Base-by-base conservation (phyloP, 257 asterid species). In the Asclepias syriaca region DNA sequence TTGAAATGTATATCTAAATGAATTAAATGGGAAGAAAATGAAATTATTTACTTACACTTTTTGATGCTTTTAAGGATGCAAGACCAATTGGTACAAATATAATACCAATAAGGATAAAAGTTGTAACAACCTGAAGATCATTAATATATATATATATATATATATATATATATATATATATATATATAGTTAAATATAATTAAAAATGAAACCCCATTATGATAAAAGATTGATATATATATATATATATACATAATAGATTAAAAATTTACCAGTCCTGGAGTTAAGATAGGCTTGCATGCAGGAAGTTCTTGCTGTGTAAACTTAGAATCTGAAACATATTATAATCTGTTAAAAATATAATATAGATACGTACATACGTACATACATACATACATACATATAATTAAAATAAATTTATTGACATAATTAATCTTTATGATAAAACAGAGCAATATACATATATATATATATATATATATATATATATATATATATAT, bases 231-330 rank as follows among this genome's bases (percentile, higher is more conserved):
- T n/a, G n/a, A n/a, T 24, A 29, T 34, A 34, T 34, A 34, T 34
- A 34, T 34, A 34, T 34, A 34, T 34, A 34, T 34, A 34, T 34
- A 34, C 2, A 34, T 34, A 34, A 34, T 34, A 34, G 0, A 34
- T 34, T 34, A 34, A 3, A 34, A 66, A 51, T 69, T 63, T 79
- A 94, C 99, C 96, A 87, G 65, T 77, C 85, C 87, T 70, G 99
- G 99, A 77, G 96, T 89, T 79, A 91, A 77, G 74, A 94, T 91
- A 56, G 97, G 99, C 75, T 94, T 94, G 85, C 96, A 94, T 65
- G 99, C 97, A 8, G 97, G 96, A 75, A 94, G 97, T 71, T 94
- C 99, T 88, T 94, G 97, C 75, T 94, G 99, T 43, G 96, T 87
- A 73, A 94, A 94, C 86, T 81, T 91, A 0, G 97, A 94, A 94